Percentiles rank a stretch among this genome's conserved stretches.
Conservation (phyloP, 305 asterid genomes). For the Andrographis paniculata region DNA sequence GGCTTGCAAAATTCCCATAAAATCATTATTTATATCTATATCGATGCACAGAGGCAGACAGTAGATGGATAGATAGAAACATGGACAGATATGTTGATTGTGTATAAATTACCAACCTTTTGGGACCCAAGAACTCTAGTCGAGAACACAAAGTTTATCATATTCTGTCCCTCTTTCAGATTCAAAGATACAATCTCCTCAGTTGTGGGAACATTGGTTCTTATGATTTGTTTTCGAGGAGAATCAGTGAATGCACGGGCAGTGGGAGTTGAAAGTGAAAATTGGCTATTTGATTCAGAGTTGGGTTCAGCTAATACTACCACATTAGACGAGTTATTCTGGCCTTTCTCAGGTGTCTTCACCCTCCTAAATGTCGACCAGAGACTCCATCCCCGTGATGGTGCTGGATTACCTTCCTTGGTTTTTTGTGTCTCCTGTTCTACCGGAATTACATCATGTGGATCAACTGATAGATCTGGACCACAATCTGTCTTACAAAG, state of each 20-base stretch:
- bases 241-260: slow-evolving; percentile 28
- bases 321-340: slow-evolving; percentile 34
- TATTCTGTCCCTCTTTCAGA: slow-evolving; percentile 68
- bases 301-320: slow-evolving; percentile 48
- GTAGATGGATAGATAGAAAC: too few species aligned
- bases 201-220: slow-evolving; percentile 65
- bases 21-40: too few species aligned
- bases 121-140: slow-evolving; percentile 70
- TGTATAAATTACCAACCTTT: slow-evolving; percentile 34
- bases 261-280: slow-evolving; percentile 24
- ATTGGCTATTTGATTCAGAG: slow-evolving; percentile 28
- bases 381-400: slow-evolving; percentile 62
- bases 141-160: slow-evolving; percentile 54
- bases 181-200: slow-evolving; percentile 63
- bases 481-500: slow-evolving; percentile 54
- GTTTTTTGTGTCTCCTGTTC: slow-evolving; percentile 28
- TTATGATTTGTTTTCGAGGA: slow-evolving; percentile 59
- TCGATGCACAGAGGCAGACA: too few species aligned
- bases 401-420: slow-evolving; percentile 35
- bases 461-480: slow-evolving; percentile 34
- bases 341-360: slow-evolving; percentile 41
- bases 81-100: background rate
- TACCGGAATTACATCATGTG: slow-evolving; percentile 34
- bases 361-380: slow-evolving; percentile 75
- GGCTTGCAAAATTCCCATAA: background rate